Conservation (phyloP, 2,329 filamentous ascomycete species). For the Talaromyces atroroseus region DNA sequence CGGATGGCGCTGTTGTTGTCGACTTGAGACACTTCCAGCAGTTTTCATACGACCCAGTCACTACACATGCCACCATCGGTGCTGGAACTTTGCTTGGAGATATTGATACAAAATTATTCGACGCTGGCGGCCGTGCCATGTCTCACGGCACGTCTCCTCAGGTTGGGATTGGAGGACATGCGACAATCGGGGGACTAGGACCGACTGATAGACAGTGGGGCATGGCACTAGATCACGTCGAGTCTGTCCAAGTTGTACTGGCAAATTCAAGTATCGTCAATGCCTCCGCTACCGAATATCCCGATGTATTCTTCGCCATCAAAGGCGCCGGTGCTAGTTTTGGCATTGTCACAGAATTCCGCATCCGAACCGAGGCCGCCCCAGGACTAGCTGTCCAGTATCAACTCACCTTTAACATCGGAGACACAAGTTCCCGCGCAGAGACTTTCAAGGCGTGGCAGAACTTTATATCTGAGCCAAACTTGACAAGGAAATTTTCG, state of each 20-base stretch:
- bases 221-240: conserved; percentile 47
- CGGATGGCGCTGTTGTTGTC: conserved; percentile 22
- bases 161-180: conserved; percentile 38
- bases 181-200: conserved; percentile 36
- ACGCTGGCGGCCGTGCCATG: conserved; percentile 30
- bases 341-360: conserved; percentile 36
- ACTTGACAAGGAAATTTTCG: conserved; percentile 55
- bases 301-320: conserved; percentile 32
- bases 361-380: conserved; percentile 31
- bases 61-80: conserved; percentile 31
- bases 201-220: conserved; percentile 47
- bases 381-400: conserved; percentile 52
- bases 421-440: conserved; percentile 45
- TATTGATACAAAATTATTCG: conserved; percentile 26
- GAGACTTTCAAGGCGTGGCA: conserved; percentile 55
- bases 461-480: conserved; percentile 48
- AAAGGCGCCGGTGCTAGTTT: conserved; percentile 35
- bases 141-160: conserved; percentile 35
- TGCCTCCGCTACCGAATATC: conserved; percentile 24
- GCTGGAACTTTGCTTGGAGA: conserved; percentile 30
- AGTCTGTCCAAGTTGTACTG: conserved; percentile 46
- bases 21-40: conserved; percentile 16
- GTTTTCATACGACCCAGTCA: conserved; percentile 28
- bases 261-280: conserved; percentile 33
- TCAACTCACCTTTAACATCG: conserved; percentile 50